Conservation (phyloP, 2,329 filamentous ascomycete genomes). For the Hypomyces rosellus region DNA sequence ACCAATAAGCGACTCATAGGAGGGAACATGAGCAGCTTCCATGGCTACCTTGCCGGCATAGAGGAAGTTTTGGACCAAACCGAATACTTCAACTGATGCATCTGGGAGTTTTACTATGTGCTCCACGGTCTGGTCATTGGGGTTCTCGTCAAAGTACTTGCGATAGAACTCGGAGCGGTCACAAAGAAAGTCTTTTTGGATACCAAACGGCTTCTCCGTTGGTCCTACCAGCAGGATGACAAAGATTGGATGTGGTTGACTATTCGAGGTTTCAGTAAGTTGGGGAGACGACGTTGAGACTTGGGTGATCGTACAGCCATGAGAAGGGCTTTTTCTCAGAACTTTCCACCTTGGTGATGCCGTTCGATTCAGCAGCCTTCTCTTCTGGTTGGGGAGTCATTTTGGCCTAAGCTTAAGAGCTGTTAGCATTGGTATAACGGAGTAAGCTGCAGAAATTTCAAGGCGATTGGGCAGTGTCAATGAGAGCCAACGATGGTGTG, state of each 20-base stretch:
- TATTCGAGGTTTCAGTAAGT: background rate
- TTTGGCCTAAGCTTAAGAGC: too few species aligned
- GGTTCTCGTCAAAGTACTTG: constrained; percentile 34
- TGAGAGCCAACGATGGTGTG: too few species aligned
- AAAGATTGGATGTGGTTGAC: constrained; percentile 50
- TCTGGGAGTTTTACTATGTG: constrained; percentile 45
- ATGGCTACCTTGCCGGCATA: constrained; percentile 45
- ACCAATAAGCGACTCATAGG: constrained; percentile 48
- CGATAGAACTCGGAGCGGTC: constrained; percentile 44
- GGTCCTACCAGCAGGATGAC: constrained; percentile 49
- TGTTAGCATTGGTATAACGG: too few species aligned
- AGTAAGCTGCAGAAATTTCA: too few species aligned
- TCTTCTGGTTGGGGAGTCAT: background rate
- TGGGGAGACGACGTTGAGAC: background rate
- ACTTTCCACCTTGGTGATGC: background rate
- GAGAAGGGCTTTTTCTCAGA: constrained; percentile 21
- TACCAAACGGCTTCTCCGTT: constrained; percentile 47
- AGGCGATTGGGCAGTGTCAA: too few species aligned
- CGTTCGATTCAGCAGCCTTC: background rate
- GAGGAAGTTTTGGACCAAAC: constrained; percentile 48
- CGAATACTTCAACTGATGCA: constrained; percentile 44
- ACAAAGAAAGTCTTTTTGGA: constrained; percentile 54
- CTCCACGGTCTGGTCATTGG: constrained; percentile 37
- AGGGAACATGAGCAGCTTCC: constrained; percentile 35
- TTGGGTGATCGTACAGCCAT: constrained; percentile 29